These are phyloP conservation scores for Suillus subaureus DNA, from an alignment of 768 basidiomycete species.

Conservation along the genomic window DNA sequence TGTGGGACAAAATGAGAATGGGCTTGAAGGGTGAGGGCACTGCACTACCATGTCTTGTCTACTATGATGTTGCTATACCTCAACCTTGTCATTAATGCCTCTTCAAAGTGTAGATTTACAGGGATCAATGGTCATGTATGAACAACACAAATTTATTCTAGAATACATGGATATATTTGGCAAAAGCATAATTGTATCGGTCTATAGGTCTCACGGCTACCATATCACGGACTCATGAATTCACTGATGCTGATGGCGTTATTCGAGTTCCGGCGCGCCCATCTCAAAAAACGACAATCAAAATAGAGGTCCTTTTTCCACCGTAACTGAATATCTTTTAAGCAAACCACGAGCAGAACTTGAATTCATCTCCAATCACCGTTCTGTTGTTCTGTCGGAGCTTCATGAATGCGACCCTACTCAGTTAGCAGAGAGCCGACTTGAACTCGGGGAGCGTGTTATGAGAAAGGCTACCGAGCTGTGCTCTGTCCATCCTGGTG, in stretches of 20 bases:
- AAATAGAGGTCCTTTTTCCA: background rate
- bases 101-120: no score
- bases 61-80: no score
- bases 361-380: background rate
- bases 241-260: background rate
- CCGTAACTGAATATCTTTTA: background rate
- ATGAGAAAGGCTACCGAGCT: slow-evolving; percentile 5
- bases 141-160: no score
- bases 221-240: no score
- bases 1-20: no score
- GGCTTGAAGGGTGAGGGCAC: no score
- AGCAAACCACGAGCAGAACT: background rate
- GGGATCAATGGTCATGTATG: no score
- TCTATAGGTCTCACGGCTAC: no score
- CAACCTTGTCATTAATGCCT: no score
- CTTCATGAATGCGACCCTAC: background rate
- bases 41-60: no score
- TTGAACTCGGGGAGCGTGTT: slow-evolving; percentile 6
- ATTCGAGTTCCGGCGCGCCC: background rate
- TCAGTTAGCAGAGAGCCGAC: slow-evolving; percentile 1
- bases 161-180: no score
- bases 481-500: slow-evolving; percentile 1
- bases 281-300: background rate
- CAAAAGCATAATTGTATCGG: no score
- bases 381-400: background rate